These are phyloP conservation scores for Massospora cicadina DNA, from an alignment of 371 early-diverging fungal genomes.

Conservation along the genomic window DNA sequence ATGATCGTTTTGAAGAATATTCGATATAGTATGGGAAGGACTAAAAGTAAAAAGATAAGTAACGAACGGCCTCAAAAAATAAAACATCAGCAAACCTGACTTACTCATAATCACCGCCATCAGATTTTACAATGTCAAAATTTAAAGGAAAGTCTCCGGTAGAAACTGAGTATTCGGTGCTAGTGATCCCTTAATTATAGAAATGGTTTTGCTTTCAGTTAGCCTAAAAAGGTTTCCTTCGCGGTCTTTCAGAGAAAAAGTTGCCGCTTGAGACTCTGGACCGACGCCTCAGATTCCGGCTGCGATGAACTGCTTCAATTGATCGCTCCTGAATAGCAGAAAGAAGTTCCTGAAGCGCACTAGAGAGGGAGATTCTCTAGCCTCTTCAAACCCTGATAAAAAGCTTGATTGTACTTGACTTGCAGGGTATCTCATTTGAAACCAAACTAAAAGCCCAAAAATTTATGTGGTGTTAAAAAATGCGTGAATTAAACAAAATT, in stretches of 20 bases:
- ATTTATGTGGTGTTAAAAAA: too few relatives aligned
- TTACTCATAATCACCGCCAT: constrained; percentile 9
- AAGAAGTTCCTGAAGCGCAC: background rate
- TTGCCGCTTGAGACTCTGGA: background rate
- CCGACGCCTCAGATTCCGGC: background rate
- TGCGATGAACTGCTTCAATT: constrained; percentile 1
- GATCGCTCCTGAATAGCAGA: background rate
- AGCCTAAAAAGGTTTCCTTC: background rate
- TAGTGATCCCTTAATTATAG: background rate
- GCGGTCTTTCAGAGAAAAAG: background rate
- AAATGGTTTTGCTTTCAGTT: background rate
- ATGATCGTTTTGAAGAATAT: constrained; percentile 1
- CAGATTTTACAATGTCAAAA: constrained; percentile 7
- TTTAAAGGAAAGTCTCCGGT: background rate
- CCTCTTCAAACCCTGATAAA: background rate
- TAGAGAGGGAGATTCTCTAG: background rate
- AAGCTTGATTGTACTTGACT: background rate
- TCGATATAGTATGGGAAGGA: background rate
- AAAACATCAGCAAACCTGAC: too few relatives aligned
- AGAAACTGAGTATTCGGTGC: background rate
- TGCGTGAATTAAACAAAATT: too few relatives aligned
- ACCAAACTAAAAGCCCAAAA: too few relatives aligned
- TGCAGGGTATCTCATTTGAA: background rate
- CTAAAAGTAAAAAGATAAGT: background rate
- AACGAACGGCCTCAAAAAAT: too few relatives aligned